Evolutionary conservation across 495 filamentous ascomycete genomes (phyloP), one percentile per base, ranked within the genome.

Genomic region (Opeltia flavorubescens): DNA sequence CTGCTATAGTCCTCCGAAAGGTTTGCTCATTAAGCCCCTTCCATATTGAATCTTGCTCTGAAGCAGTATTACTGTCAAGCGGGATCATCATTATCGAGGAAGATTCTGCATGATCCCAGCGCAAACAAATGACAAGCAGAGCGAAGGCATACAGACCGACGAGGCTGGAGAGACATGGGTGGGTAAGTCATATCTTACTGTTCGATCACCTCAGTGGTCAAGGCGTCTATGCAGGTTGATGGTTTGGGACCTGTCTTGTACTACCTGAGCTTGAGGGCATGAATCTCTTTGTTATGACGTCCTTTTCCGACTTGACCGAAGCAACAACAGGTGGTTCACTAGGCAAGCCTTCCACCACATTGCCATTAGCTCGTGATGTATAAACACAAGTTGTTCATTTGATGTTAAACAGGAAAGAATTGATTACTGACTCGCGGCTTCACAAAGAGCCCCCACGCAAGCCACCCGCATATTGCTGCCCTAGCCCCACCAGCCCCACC

Each of bases 41-140:
- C 54, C 54, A 56, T 27, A 56, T 56, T 2, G 53, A 56, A 21
- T 31, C 17, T 27, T 44, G 30, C 11, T 30, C 5, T 4, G 24
- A 25, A 8, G 53, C 50, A 26, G 53, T 56, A 9, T 45, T 54
- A 13, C 50, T 42, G 13, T 5, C 6, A 13, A 13, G 6, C 6
- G 29, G 13, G 13, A 6, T 31, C 29, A 31, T 31, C 6, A 13
- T 13, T 6, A 31, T 6, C 6, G 29, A 31, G 6, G 13, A 31
- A 6, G 29, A 13, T 31, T 6, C 13, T 13, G 6, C 6, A 6
- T 6, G 6, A 6, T 31, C 6, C 29, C 6, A 31, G 13, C 6
- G 29, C 6, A 31, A 6, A 31, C 29, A 6, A 13, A 31, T 13
- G 6, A 6, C 13, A 13, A 31, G 29, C 6, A 31, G 29, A 31